Conservation (phyloP, 352 stramenopile genomes). For the Phytophthora macrochlamydospora region DNA sequence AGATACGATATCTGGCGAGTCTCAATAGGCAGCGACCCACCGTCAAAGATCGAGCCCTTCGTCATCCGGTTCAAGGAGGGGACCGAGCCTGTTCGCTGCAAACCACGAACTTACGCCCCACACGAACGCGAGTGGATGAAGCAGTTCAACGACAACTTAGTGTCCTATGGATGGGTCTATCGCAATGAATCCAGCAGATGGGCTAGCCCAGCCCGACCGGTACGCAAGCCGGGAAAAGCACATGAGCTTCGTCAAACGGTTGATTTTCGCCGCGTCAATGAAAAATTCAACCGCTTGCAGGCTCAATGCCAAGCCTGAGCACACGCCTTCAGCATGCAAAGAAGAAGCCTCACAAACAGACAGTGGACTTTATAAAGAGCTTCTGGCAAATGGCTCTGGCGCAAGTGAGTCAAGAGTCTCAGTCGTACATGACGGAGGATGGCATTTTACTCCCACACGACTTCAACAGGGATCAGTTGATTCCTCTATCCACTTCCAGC, state of each 20-base stretch:
- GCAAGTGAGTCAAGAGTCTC: background rate
- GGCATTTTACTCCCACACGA: conserved; percentile 1
- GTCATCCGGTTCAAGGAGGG: conserved; percentile 3
- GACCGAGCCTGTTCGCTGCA: conserved; percentile 4
- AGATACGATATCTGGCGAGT: background rate
- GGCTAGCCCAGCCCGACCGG: conserved; percentile 3
- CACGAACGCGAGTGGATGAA: background rate
- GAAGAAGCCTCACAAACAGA: conserved; percentile 2
- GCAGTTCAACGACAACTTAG: background rate
- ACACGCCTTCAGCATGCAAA: conserved; percentile 7
- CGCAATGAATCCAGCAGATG: background rate
- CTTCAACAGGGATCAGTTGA: conserved; percentile 2
- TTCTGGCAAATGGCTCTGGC: conserved; percentile 4
- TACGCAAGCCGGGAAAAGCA: conserved; percentile 3
- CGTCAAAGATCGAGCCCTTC: background rate
- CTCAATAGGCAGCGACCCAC: background rate
- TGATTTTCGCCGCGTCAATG: conserved; percentile 8
- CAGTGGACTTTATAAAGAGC: conserved; percentile 14
- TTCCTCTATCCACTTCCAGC: background rate
- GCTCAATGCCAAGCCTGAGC: conserved; percentile 14
- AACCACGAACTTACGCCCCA: conserved; percentile 7
- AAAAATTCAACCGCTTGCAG: background rate
- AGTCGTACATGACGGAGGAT: conserved; percentile 4
- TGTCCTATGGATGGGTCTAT: conserved; percentile 4
- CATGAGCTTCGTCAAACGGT: conserved; percentile 8